A percentile compares a stretch with the other conserved stretches of the same genome.
phyloP scores from a whole-genome alignment of 139 green algal species.

The Chlamydomonas sp. region DNA sequence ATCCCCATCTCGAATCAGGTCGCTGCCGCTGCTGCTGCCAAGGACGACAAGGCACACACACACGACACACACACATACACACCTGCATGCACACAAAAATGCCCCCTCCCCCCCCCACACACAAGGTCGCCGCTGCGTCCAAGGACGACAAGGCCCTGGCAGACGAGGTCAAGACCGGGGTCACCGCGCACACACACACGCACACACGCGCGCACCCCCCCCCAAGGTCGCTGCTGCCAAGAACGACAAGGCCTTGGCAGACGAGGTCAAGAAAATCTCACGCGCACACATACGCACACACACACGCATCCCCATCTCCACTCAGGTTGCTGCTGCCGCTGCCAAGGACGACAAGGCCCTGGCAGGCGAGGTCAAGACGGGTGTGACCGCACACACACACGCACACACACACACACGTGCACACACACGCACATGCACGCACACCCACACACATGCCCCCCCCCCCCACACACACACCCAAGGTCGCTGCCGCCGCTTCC shows the following conservation, averaged over 20 bases:
- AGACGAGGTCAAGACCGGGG: too few species aligned
- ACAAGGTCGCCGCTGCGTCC: too few species aligned
- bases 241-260: slow-evolving; percentile 41
- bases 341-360: too few species aligned
- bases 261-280: not conserved
- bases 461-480: not conserved
- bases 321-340: slow-evolving; percentile 18
- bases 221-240: too few species aligned
- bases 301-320: not conserved
- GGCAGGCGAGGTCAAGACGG: too few species aligned
- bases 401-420: not conserved
- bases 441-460: not conserved
- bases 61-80: not conserved
- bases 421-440: not conserved
- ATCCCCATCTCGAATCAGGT: not conserved
- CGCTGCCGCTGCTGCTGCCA: too few species aligned
- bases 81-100: not conserved
- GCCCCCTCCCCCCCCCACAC: not conserved
- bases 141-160: too few species aligned
- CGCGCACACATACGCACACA: not conserved
- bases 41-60: not conserved
- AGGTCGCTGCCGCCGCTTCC: slow-evolving; percentile 38
- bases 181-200: not conserved
- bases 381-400: not conserved
- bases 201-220: not conserved